Evolutionary conservation across 164 flowering plant genomes (phyloP).

Genomic region (Dillenia turbinata): DNA sequence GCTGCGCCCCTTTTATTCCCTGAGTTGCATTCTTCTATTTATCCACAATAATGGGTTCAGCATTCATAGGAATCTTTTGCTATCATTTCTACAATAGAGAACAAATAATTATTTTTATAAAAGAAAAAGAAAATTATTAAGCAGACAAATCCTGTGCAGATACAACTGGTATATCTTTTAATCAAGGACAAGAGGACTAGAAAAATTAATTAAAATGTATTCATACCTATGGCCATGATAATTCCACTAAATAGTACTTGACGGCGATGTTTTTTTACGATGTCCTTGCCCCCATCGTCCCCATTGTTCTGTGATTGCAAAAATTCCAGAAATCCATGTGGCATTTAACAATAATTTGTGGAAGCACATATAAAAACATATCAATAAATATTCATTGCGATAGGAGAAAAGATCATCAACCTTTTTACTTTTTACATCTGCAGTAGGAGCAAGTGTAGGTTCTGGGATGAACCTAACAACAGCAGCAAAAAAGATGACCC

Average conservation of each 20-base stretch:
- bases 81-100: too few species aligned
- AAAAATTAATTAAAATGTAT: slow-evolving; percentile 2
- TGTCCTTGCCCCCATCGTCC: slow-evolving; percentile 68
- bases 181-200: too few species aligned
- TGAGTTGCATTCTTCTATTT: too few species aligned
- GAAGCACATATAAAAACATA: neutral
- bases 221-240: slow-evolving; percentile 79
- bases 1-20: too few species aligned
- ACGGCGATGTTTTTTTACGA: slow-evolving; percentile 81
- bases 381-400: neutral
- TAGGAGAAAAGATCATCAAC: slow-evolving; percentile 20
- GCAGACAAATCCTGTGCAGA: too few species aligned
- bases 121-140: too few species aligned
- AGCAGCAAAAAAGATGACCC: slow-evolving; percentile 83
- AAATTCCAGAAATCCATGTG: neutral
- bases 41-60: too few species aligned
- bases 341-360: neutral
- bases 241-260: slow-evolving; percentile 96
- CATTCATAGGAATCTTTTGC: too few species aligned
- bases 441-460: slow-evolving; percentile 57
- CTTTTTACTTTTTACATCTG: slow-evolving; percentile 55
- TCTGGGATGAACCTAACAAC: slow-evolving; percentile 81
- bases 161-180: too few species aligned
- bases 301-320: slow-evolving; percentile 42
- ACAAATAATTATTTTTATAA: too few species aligned